These are phyloP conservation scores for Quercus ilex DNA, from an alignment of 306 rosid genomes.

Conservation along the genomic window DNA sequence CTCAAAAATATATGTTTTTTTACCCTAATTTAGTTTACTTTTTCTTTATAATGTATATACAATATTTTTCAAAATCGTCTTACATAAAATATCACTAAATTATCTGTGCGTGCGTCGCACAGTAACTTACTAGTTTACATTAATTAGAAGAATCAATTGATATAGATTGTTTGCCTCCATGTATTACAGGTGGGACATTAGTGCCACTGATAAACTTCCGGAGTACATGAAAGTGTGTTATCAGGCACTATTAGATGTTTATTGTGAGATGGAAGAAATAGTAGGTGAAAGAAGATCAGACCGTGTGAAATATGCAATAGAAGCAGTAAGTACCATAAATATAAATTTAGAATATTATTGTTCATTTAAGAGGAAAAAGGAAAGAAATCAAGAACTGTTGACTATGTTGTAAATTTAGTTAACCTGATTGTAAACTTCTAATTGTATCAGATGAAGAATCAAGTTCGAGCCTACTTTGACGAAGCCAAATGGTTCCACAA, in stretches of 20 bases:
- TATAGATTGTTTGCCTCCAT: not conserved
- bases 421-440: not conserved
- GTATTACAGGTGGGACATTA: not conserved
- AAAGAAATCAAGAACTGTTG: too few relatives aligned
- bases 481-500: constrained; percentile 46
- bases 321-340: not conserved
- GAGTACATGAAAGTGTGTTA: constrained; percentile 22
- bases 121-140: not conserved
- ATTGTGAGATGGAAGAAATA: constrained; percentile 20
- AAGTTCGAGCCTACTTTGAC: constrained; percentile 20
- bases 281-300: constrained; percentile 9
- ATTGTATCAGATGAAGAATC: constrained; percentile 3
- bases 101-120: too few relatives aligned
- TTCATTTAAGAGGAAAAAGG: too few relatives aligned
- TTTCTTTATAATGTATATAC: too few relatives aligned
- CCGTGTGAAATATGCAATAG: constrained; percentile 15
- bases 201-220: not conserved
- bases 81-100: too few relatives aligned
- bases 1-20: too few relatives aligned
- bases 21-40: too few relatives aligned
- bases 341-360: not conserved
- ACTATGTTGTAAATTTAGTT: too few relatives aligned
- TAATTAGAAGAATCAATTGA: not conserved
- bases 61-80: too few relatives aligned
- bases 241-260: constrained; percentile 4